These are phyloP conservation scores for Vinca major DNA, from an alignment of 305 asterid genomes.

Conservation along the genomic window DNA sequence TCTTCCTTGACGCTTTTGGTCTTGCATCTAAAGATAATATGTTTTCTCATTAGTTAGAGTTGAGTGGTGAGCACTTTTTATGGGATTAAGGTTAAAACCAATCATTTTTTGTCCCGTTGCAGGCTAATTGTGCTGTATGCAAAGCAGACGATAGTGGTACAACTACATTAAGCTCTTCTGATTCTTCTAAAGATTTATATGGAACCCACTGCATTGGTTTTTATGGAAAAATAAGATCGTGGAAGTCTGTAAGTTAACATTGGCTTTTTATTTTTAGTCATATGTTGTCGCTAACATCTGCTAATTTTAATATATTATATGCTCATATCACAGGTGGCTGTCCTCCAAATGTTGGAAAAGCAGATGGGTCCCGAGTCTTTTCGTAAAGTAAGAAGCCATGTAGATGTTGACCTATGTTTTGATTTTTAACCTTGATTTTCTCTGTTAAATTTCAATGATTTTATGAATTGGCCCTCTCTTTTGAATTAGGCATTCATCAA, in stretches of 20 bases:
- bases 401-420: neutral
- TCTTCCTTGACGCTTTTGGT: neutral
- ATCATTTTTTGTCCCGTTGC: slow-evolving; percentile 25
- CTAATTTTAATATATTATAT: slow-evolving; percentile 13
- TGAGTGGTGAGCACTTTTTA: neutral
- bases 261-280: slow-evolving; percentile 15
- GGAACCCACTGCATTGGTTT: slow-evolving; percentile 92
- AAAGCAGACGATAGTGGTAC: slow-evolving; percentile 94
- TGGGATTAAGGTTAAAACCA: neutral
- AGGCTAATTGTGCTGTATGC: slow-evolving; percentile 96
- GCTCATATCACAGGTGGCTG: slow-evolving; percentile 54
- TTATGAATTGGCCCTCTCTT: too few relatives aligned
- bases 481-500: too few relatives aligned
- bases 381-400: slow-evolving; percentile 62
- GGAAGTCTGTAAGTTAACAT: slow-evolving; percentile 82
- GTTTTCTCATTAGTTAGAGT: neutral
- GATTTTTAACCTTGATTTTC: neutral
- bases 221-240: slow-evolving; percentile 91
- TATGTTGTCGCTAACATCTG: slow-evolving; percentile 11
- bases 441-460: neutral
- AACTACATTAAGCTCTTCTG: slow-evolving; percentile 70
- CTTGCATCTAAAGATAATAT: too few relatives aligned
- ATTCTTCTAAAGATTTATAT: slow-evolving; percentile 79
- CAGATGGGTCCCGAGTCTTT: slow-evolving; percentile 99
- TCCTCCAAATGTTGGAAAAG: slow-evolving; percentile 97